Evolutionary conservation across 1,284 basidiomycete species (phyloP).

Genomic region (Singerocomus inundabilis): DNA sequence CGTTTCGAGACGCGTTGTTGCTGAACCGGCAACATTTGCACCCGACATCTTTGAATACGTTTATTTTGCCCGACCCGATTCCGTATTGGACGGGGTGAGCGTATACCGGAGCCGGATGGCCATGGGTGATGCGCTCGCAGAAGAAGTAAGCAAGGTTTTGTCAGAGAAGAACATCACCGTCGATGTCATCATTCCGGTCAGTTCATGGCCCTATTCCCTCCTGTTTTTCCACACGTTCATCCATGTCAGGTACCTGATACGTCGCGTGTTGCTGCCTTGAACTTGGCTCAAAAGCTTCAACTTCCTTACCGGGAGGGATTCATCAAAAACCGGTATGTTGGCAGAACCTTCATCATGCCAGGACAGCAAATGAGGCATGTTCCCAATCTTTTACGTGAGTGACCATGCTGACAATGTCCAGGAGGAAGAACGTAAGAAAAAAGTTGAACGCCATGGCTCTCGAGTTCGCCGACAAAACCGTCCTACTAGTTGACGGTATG

Average conservation of each 20-base stretch:
- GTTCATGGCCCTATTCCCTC: slow-evolving; percentile 21
- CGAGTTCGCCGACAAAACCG: slow-evolving; percentile 91
- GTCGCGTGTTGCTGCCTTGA: slow-evolving; percentile 92
- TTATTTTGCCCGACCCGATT: slow-evolving; percentile 98
- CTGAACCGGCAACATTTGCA: slow-evolving; percentile 71
- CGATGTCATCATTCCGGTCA: slow-evolving; percentile 95
- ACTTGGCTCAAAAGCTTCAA: slow-evolving; percentile 87
- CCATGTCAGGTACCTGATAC: slow-evolving; percentile 84
- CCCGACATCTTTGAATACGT: slow-evolving; percentile 99
- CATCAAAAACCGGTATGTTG: slow-evolving; percentile 98
- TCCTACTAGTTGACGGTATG: slow-evolving; percentile 93
- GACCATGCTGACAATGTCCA: slow-evolving; percentile 31
- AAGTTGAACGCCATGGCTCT: slow-evolving; percentile 99
- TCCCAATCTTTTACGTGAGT: not conserved
- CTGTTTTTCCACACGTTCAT: slow-evolving; percentile 6
- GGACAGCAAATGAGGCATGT: slow-evolving; percentile 86
- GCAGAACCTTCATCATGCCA: slow-evolving; percentile 99
- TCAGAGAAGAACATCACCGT: slow-evolving; percentile 67
- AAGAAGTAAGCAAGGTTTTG: slow-evolving; percentile 79
- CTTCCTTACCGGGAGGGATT: slow-evolving; percentile 98
- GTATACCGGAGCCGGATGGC: slow-evolving; percentile 99
- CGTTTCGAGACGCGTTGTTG: slow-evolving; percentile 74
- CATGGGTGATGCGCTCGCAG: slow-evolving; percentile 96
- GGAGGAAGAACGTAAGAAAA: slow-evolving; percentile 91
- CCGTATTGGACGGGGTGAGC: slow-evolving; percentile 95